Evolutionary conservation across 805 yeast species (phyloP).

Genomic region (Nakazawaea sp.): DNA sequence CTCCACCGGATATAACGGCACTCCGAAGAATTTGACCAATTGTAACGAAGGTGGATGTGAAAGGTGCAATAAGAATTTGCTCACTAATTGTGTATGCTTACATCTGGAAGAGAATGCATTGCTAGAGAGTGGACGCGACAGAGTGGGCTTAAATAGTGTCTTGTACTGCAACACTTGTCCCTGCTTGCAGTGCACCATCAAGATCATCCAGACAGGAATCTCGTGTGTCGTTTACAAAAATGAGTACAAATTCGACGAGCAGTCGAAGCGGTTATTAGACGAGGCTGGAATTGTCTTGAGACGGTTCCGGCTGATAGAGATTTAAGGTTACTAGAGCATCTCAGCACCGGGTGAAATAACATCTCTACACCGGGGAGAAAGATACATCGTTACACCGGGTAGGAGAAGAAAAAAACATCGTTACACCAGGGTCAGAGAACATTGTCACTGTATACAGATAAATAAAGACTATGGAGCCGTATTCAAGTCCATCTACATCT

Average conservation of each 20-base stretch:
- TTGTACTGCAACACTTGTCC: slow-evolving; percentile 97
- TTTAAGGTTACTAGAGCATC: neutral
- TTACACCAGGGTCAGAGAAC: too few species aligned
- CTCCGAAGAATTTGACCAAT: slow-evolving; percentile 81
- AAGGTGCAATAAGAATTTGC: slow-evolving; percentile 61
- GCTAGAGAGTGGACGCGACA: slow-evolving; percentile 86
- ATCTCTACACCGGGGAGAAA: too few species aligned
- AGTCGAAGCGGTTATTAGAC: slow-evolving; percentile 62
- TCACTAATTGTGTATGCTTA: slow-evolving; percentile 78
- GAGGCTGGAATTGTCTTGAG: slow-evolving; percentile 71
- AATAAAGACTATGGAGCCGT: neutral
- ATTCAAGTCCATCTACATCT: too few species aligned
- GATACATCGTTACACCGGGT: too few species aligned
- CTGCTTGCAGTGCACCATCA: slow-evolving; percentile 90
- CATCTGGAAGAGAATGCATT: slow-evolving; percentile 98
- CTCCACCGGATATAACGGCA: slow-evolving; percentile 97
- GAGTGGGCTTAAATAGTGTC: slow-evolving; percentile 59
- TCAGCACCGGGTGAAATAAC: too few species aligned
- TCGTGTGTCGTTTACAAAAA: slow-evolving; percentile 89
- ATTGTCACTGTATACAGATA: neutral
- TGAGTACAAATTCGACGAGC: slow-evolving; percentile 84
- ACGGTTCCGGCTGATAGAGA: slow-evolving; percentile 3
- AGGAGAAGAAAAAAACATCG: too few species aligned
- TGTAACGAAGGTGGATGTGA: slow-evolving; percentile 96
- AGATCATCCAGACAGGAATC: slow-evolving; percentile 90